Evolutionary conservation across 2,329 filamentous ascomycete species (phyloP).

Genomic region (Aspergillus phoenicis): DNA sequence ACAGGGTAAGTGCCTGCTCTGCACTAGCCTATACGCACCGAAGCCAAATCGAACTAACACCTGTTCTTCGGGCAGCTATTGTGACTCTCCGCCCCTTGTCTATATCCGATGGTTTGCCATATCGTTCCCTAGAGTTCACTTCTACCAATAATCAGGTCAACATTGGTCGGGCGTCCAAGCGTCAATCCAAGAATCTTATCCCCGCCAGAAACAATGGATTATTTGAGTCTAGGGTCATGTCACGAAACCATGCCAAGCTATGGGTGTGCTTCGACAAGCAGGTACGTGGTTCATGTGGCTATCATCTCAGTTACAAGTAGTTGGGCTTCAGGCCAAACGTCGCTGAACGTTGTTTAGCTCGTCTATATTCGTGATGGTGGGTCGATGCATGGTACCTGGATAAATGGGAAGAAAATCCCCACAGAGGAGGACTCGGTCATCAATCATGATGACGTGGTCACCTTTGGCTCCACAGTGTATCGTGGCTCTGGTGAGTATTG

Average conservation of each 20-base stretch:
- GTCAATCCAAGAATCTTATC: slow-evolving; percentile 37
- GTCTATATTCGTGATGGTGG: slow-evolving; percentile 57
- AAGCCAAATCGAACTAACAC: slow-evolving; percentile 11
- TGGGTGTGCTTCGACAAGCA: slow-evolving; percentile 29
- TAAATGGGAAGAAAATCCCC: slow-evolving; percentile 53
- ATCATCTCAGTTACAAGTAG: no score
- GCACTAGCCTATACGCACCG: not conserved
- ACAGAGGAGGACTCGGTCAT: slow-evolving; percentile 44
- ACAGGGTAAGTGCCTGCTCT: slow-evolving; percentile 25
- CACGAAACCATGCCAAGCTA: slow-evolving; percentile 48
- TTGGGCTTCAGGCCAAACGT: not conserved
- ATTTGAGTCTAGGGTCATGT: slow-evolving; percentile 53
- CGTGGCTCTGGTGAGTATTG: slow-evolving; percentile 47
- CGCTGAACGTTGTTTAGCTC: slow-evolving; percentile 24
- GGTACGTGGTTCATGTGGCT: slow-evolving; percentile 22
- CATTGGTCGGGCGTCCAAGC: slow-evolving; percentile 48
- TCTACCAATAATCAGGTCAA: slow-evolving; percentile 29
- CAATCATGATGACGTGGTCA: slow-evolving; percentile 38
- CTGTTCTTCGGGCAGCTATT: slow-evolving; percentile 29
- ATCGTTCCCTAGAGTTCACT: slow-evolving; percentile 38
- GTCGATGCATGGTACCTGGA: slow-evolving; percentile 64
- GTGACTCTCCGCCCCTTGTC: slow-evolving; percentile 37
- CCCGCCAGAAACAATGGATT: slow-evolving; percentile 45
- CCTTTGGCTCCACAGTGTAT: slow-evolving; percentile 54
- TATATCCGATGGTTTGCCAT: slow-evolving; percentile 26